Percentiles rank a stretch among this genome's conserved stretches.
Conservation (phyloP, 345 rosid species). For the Trapa bicornis region DNA sequence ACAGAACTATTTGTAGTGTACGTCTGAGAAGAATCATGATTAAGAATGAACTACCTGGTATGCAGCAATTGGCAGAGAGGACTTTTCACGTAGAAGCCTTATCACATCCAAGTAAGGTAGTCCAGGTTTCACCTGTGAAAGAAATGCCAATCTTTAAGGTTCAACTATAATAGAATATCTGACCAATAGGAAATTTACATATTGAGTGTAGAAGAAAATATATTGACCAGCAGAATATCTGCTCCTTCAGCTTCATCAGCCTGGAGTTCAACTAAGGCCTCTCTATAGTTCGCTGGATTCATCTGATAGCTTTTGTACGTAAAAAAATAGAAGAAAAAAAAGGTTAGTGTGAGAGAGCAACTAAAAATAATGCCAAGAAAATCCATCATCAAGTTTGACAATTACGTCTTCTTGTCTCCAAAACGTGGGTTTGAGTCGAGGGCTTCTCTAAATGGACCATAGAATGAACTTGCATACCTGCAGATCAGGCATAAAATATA, state of each 20-base stretch:
- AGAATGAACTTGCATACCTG: slow-evolving; percentile 91
- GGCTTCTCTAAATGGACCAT: slow-evolving; percentile 95
- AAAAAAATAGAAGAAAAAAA: slow-evolving; percentile 23
- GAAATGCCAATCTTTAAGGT: background rate
- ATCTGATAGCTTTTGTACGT: slow-evolving; percentile 73
- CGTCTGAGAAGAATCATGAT: background rate
- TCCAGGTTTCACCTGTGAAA: slow-evolving; percentile 76
- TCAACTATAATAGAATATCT: background rate
- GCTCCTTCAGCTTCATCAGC: slow-evolving; percentile 98
- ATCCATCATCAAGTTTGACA: background rate
- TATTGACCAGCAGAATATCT: slow-evolving; percentile 75
- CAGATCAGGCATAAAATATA: background rate
- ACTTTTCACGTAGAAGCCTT: slow-evolving; percentile 69
- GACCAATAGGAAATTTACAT: background rate
- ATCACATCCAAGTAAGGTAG: slow-evolving; percentile 93
- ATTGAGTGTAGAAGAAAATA: slow-evolving; percentile 5
- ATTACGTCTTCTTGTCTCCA: slow-evolving; percentile 86
- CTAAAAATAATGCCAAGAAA: background rate
- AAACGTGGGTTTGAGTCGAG: slow-evolving; percentile 86
- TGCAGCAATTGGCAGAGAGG: slow-evolving; percentile 81
- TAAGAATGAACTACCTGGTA: slow-evolving; percentile 51
- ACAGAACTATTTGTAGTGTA: background rate
- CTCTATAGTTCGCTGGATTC: slow-evolving; percentile 93
- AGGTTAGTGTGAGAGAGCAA: background rate
- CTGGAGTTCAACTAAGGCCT: slow-evolving; percentile 68